Evolutionary conservation across 192 early-diverging fungal genomes (phyloP), one percentile per base, ranked within the genome.

Genomic region (Backusella tuberculispora): DNA sequence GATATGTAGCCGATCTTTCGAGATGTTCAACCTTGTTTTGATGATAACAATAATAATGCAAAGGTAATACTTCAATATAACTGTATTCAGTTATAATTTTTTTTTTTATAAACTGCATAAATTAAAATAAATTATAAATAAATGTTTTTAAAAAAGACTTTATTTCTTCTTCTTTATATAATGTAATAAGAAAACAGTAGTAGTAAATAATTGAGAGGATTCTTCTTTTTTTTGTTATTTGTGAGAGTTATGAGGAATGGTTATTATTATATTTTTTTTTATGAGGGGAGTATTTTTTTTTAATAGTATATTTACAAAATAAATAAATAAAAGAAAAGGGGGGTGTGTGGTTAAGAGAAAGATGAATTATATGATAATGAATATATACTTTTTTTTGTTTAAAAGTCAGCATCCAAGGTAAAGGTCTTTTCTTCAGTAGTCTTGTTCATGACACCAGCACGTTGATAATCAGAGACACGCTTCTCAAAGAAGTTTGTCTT

Each of bases 401-500:
- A 95, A 77, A 95, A 95, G 78, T 95, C 93, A 66, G 92, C 92
- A 74, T 95, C 92, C 19, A 95, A 88, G 6, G 90, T 90, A 83
- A 95, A 95, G 69, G 83, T 85, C 77, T 93, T 89, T 76, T 85
- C 88, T 26, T 85, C 80, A 24, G 80, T 81, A 71, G 89, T 85
- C 77, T 85, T 88, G 74, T 88, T 85, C 91, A 93, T 93, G 66
- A 96, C 94, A 74, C 92, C 94, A 76, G 94, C 91, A 85, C 95
- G 95, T 85, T 97, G 95, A 84, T 98, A 98, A 75, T 97, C 96
- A 38, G 94, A 96, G 24, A 97, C 95, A 78, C 91, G 92, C 88
- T 98, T 97, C 84, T 98, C 97, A 74, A 98, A 98, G 82, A 98
- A 98, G 87, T 98, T 98, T 68, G 97, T 98, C 88, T 99, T 99